Conservation (phyloP, 1,284 basidiomycete genomes). For the Uromyces viciae-fabae region DNA sequence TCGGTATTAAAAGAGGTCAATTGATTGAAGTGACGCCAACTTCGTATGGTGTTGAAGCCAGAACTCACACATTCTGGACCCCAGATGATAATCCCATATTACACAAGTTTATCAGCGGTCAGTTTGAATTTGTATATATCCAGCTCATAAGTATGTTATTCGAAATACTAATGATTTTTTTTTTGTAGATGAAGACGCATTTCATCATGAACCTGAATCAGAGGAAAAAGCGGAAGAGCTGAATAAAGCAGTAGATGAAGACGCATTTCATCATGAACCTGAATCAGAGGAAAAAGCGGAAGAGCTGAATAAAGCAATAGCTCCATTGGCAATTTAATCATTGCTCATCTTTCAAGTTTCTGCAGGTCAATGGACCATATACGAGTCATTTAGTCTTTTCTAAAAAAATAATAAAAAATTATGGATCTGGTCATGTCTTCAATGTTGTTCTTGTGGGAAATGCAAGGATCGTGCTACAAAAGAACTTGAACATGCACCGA, state of each 20-base stretch:
- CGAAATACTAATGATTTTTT: too few relatives aligned
- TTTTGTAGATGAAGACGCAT: conserved; percentile 37
- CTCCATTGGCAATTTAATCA: conserved; percentile 33
- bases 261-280: conserved; percentile 42
- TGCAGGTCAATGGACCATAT: too few relatives aligned
- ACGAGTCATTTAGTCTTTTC: too few relatives aligned
- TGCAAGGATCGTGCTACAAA: too few relatives aligned
- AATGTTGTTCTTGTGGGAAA: too few relatives aligned
- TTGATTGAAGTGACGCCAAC: conserved; percentile 41
- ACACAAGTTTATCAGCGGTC: conserved; percentile 40
- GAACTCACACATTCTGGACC: conserved; percentile 41
- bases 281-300: conserved; percentile 43
- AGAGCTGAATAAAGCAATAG: conserved; percentile 42
- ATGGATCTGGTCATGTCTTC: too few relatives aligned
- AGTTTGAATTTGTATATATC: not conserved
- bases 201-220: conserved; percentile 40
- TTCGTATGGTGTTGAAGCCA: conserved; percentile 42
- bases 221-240: conserved; percentile 17
- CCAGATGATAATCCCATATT: conserved; percentile 34
- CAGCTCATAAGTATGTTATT: not conserved
- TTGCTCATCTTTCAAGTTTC: too few relatives aligned
- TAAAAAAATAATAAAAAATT: too few relatives aligned
- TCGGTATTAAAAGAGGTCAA: conserved; percentile 27
- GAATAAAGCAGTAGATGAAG: conserved; percentile 7
- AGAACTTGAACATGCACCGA: too few relatives aligned